These are phyloP conservation scores for Codiaeum variegatum DNA, from an alignment of 441 rosid genomes.

Conservation along the genomic window DNA sequence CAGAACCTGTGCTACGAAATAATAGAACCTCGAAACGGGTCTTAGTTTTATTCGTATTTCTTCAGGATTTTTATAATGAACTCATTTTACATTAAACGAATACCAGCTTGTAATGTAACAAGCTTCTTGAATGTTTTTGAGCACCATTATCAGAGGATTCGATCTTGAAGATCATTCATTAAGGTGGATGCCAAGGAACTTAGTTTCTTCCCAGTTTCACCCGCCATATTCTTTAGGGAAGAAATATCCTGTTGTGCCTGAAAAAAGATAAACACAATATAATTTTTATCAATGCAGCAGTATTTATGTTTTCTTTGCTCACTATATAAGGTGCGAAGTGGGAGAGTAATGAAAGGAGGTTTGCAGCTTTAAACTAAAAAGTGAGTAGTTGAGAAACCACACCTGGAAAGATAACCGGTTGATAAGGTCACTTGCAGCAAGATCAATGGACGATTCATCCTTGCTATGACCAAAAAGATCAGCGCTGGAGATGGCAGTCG, in stretches of 20 bases:
- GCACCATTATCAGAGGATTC: constrained; percentile 50
- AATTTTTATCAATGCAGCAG: not conserved
- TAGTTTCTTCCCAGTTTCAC: constrained; percentile 89
- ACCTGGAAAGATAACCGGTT: constrained; percentile 94
- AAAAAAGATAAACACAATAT: not conserved
- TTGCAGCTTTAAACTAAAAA: not conserved
- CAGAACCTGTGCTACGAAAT: constrained; percentile 19
- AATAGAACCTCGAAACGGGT: constrained; percentile 12
- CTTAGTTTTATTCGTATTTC: constrained; percentile 23
- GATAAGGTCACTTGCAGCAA: constrained; percentile 82
- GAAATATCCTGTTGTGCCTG: constrained; percentile 95
- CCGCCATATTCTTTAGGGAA: constrained; percentile 77
- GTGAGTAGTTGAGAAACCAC: not conserved
- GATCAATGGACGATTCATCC: constrained; percentile 55
- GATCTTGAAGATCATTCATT: constrained; percentile 83
- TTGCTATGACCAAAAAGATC: constrained; percentile 68
- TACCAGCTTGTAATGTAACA: constrained; percentile 22
- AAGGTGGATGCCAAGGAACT: constrained; percentile 72
- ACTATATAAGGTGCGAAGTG: no score
- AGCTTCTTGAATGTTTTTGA: not conserved
- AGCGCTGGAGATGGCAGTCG: constrained; percentile 87
- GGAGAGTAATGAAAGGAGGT: not conserved
- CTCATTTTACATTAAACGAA: constrained; percentile 36
- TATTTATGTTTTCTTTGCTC: not conserved
- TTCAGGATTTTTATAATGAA: constrained; percentile 30